Base-by-base conservation (phyloP, 1,284 basidiomycete species). In the Coniferiporia sulphurascens region DNA sequence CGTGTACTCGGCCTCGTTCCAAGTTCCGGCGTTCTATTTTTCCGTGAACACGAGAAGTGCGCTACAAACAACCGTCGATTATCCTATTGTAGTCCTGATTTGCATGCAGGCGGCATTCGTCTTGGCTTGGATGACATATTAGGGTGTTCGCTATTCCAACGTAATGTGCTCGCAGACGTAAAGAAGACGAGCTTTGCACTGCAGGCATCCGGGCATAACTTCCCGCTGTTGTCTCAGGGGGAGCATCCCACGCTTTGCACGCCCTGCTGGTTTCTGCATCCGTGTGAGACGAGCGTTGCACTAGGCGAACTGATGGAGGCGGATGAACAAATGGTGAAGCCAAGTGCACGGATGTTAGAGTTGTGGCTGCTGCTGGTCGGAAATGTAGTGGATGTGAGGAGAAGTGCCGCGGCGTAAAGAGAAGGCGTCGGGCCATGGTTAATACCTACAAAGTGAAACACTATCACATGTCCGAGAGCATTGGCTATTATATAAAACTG, bases 181-280 rank as follows among this genome's bases (percentile, higher is more conserved):
- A 72, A 79, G 50, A 66, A 70, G 34, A 82, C 81, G 15, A 66
- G 77, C 2, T 88, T 82, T 68, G 82, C 80, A 13, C 68, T 89
- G 48, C 78, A 77, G 32, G 70, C 73, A 12, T 75, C 78, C 1
- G 71, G 69, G 8, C 77, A 82, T 0, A 70, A 80, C 1, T 87
- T 91, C 66, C 89, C 91, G 15, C 71, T 93, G 34, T 72, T 94
- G 12, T 90, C 90, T 4, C 89, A 91, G 65, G 89, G 88, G 15
- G 91, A 94, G 60, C 91, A 93, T 67, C 91, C 90, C 0, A 83
- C 78, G 2, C 74, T 87, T 17, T 85, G 83, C 15, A 83, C 75
- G 7, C 85, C 86, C 10, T 85, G 82, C 58, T 94, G 90, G 90
- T 91, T 86, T 68, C 73, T 94, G 45, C 91, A 94, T 68, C 91